Evolutionary conservation across 2,329 filamentous ascomycete genomes (phyloP).

Genomic region (Emergomyces pasteurianus): DNA sequence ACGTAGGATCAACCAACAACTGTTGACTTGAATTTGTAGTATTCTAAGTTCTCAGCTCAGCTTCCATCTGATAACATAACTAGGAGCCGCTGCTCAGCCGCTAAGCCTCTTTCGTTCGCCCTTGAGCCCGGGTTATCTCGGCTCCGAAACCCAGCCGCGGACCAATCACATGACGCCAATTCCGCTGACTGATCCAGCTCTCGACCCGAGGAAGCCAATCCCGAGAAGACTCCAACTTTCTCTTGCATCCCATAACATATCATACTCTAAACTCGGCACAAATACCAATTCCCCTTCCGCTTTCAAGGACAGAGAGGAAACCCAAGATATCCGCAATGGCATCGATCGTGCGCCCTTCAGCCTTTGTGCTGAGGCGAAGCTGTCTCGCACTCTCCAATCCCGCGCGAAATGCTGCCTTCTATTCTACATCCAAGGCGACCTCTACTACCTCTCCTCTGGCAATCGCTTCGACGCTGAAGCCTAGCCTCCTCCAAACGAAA

Average conservation of each 20-base stretch:
- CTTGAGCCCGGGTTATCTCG: slow-evolving; percentile 10
- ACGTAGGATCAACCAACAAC: neutral
- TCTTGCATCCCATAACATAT: too few relatives aligned
- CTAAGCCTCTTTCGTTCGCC: neutral
- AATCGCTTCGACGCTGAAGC: slow-evolving; percentile 8
- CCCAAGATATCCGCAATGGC: slow-evolving; percentile 20
- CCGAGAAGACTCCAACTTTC: neutral
- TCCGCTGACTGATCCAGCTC: slow-evolving; percentile 8
- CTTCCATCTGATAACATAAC: neutral
- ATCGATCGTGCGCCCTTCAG: slow-evolving; percentile 28
- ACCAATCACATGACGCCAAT: slow-evolving; percentile 11
- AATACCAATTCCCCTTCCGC: neutral
- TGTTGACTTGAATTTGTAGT: neutral
- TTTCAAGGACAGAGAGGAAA: neutral
- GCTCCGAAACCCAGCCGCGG: neutral
- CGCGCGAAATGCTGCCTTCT: slow-evolving; percentile 10
- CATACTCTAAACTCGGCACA: neutral
- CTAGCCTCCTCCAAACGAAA: slow-evolving; percentile 17
- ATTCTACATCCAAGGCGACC: slow-evolving; percentile 10
- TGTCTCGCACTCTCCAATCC: slow-evolving; percentile 24
- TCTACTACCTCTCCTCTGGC: slow-evolving; percentile 10
- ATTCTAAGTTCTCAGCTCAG: neutral
- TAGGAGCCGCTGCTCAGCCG: too few relatives aligned
- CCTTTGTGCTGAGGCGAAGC: slow-evolving; percentile 24
- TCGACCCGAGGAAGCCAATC: slow-evolving; percentile 1